phyloP scores from a whole-genome alignment of 2,329 filamentous ascomycete genomes.

The Fusarium musae region DNA sequence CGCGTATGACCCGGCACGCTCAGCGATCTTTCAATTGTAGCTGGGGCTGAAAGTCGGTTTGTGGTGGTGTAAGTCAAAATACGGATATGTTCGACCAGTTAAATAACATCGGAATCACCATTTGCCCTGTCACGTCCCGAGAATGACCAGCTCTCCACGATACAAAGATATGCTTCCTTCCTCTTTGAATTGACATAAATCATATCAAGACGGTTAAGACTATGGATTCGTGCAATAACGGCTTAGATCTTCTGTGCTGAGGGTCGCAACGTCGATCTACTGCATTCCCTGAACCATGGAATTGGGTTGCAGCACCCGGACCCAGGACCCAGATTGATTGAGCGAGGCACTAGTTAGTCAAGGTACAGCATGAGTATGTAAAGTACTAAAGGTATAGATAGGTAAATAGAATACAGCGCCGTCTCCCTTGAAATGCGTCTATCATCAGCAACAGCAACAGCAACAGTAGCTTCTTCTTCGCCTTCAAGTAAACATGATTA shows the following conservation, averaged over 20 bases:
- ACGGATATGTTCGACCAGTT: not conserved
- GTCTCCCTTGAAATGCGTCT: not conserved
- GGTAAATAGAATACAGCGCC: not conserved
- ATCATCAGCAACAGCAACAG: not conserved
- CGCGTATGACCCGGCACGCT: not conserved
- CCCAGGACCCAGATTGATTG: not conserved
- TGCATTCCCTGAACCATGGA: not conserved
- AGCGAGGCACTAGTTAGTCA: not conserved
- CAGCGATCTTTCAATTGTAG: not conserved
- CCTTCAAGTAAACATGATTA: slow-evolving; percentile 3
- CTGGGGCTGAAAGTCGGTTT: not conserved
- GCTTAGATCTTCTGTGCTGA: not conserved
- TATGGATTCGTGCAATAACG: not conserved
- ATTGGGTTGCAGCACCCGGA: slow-evolving; percentile 2
- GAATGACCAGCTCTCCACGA: not conserved
- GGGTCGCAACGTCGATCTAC: not conserved
- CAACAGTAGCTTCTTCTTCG: not conserved
- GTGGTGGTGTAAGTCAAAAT: not conserved
- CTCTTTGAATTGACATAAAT: not conserved
- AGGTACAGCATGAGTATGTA: not conserved
- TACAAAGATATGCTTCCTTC: not conserved
- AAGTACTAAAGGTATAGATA: not conserved
- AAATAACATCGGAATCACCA: not conserved
- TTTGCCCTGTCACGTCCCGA: not conserved
- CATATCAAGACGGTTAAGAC: not conserved